Conservation (phyloP, 371 early-diverging fungal genomes). For the Umbelopsis sp. region DNA sequence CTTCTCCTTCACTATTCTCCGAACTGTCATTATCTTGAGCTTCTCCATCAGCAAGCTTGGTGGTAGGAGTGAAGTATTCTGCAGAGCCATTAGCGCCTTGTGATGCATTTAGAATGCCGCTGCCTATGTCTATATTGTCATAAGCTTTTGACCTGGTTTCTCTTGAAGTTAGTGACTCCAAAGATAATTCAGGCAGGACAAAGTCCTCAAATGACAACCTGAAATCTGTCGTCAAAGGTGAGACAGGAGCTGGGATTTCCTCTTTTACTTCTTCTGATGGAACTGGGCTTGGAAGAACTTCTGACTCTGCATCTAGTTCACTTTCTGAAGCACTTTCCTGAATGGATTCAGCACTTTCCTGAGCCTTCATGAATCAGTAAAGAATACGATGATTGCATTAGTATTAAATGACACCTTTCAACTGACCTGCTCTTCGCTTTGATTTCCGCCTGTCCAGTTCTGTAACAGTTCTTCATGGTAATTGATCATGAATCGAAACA, state of each 20-base stretch:
- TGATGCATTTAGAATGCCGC: too few species aligned
- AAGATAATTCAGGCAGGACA: not conserved
- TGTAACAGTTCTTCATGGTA: not conserved
- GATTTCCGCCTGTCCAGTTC: not conserved
- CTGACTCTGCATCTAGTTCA: not conserved
- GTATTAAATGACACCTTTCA: not conserved
- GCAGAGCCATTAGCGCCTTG: too few species aligned
- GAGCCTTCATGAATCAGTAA: not conserved
- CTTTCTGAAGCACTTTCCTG: not conserved
- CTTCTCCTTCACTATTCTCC: too few species aligned
- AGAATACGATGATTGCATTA: too few species aligned
- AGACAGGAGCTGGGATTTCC: not conserved
- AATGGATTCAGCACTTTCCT: not conserved
- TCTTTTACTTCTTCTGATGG: not conserved
- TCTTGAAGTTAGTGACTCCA: not conserved
- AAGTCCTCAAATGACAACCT: constrained; percentile 10
- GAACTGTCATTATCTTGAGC: too few species aligned
- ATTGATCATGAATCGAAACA: constrained; percentile 6
- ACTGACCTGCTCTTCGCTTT: not conserved
- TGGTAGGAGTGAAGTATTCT: too few species aligned
- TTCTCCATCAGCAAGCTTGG: too few species aligned
- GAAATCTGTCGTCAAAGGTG: not conserved
- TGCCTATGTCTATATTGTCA: not conserved
- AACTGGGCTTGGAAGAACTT: not conserved
- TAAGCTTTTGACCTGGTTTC: not conserved